Evolutionary conservation across 768 basidiomycete genomes (phyloP).

Genomic region (Tylopilus subfusipes): DNA sequence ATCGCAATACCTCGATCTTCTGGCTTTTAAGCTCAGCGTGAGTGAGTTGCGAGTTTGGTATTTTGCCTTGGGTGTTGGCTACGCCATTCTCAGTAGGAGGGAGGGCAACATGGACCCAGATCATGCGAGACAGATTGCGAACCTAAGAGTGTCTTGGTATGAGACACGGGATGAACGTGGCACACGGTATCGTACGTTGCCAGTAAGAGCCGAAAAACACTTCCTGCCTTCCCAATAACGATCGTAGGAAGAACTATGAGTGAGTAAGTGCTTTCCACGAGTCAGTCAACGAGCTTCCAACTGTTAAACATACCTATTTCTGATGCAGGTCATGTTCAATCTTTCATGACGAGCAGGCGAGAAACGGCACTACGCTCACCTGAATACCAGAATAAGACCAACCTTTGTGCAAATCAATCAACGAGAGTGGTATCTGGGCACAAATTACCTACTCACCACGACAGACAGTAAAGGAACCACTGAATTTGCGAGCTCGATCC

Average conservation of each 20-base stretch:
- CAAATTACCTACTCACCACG: conserved; percentile 55
- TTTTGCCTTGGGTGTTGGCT: conserved; percentile 48
- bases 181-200: conserved; percentile 43
- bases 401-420: conserved; percentile 45
- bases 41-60: conserved; percentile 43
- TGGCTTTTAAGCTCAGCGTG: conserved; percentile 51
- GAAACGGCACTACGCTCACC: conserved; percentile 40
- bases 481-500: conserved; percentile 70
- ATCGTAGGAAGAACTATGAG: conserved; percentile 73
- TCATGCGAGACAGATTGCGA: conserved; percentile 70
- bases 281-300: neutral
- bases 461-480: conserved; percentile 87
- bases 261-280: neutral
- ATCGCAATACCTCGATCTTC: conserved; percentile 69
- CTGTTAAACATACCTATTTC: conserved; percentile 56
- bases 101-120: conserved; percentile 77
- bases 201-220: conserved; percentile 66
- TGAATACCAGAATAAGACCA: conserved; percentile 84
- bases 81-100: conserved; percentile 51
- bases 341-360: neutral
- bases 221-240: conserved; percentile 89
- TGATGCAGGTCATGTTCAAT: conserved; percentile 22
- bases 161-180: neutral
- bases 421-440: neutral
- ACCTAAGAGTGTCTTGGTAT: conserved; percentile 32